Conservation (phyloP, 257 asterid species). For the Primulina huaijiensis region DNA sequence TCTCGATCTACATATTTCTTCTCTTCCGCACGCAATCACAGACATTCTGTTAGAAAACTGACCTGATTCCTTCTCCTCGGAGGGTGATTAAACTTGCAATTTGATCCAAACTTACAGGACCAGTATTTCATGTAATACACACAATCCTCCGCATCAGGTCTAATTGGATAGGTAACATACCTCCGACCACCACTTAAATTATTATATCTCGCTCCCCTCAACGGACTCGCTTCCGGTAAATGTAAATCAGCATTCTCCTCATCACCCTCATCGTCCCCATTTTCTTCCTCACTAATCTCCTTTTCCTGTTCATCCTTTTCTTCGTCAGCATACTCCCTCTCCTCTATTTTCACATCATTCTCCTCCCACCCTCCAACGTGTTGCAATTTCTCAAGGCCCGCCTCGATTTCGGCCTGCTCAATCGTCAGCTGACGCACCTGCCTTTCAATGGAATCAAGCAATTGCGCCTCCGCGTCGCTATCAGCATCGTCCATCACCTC, state of each 20-base stretch:
- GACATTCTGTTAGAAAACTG: not conserved
- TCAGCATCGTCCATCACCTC: slow-evolving; percentile 25
- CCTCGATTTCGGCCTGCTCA: slow-evolving; percentile 40
- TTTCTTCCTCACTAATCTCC: slow-evolving; percentile 25
- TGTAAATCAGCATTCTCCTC: slow-evolving; percentile 29
- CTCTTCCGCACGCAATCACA: not conserved
- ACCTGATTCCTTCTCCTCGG: slow-evolving; percentile 69
- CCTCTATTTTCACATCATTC: slow-evolving; percentile 15
- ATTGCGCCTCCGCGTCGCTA: slow-evolving; percentile 35
- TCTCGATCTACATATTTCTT: not conserved
- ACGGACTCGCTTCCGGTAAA: slow-evolving; percentile 20
- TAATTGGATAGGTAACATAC: slow-evolving; percentile 55
- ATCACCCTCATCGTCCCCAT: slow-evolving; percentile 25
- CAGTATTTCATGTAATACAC: slow-evolving; percentile 69
- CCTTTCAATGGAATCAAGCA: slow-evolving; percentile 35
- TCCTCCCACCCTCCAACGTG: slow-evolving; percentile 10
- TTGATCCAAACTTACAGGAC: slow-evolving; percentile 71
- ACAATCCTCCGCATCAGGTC: slow-evolving; percentile 92
- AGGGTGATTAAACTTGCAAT: slow-evolving; percentile 95
- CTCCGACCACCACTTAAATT: slow-evolving; percentile 22
- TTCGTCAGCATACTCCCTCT: slow-evolving; percentile 7
- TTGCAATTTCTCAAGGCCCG: slow-evolving; percentile 12
- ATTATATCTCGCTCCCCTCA: slow-evolving; percentile 19
- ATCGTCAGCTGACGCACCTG: slow-evolving; percentile 38
- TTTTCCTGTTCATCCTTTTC: slow-evolving; percentile 14